Percentiles rank a stretch among this genome's conserved stretches.
Evolutionary conservation across 371 early-diverging fungal genomes (phyloP).

Genomic region (Dinochytrium kinnereticum): DNA sequence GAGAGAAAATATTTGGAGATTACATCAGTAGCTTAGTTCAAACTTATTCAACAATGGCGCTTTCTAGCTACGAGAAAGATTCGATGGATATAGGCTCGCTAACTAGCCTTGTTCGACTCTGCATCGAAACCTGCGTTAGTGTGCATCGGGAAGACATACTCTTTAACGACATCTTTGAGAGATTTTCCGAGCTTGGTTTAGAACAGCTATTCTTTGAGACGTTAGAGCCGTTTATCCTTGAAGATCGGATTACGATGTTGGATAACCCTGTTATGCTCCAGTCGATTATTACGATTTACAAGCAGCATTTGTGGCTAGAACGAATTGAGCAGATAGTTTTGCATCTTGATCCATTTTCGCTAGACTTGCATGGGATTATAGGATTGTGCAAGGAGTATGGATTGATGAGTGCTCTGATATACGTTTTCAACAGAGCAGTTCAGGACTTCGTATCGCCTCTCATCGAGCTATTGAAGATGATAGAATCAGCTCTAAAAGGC

Average conservation of each 20-base stretch:
- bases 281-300: constrained; percentile 68
- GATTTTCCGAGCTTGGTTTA: constrained; percentile 65
- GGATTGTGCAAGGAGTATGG: constrained; percentile 67
- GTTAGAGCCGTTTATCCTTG: constrained; percentile 68
- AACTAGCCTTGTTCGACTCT: constrained; percentile 64
- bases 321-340: constrained; percentile 76
- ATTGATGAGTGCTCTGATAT: constrained; percentile 76
- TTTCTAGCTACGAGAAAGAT: constrained; percentile 49
- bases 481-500: constrained; percentile 40
- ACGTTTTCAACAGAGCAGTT: constrained; percentile 77
- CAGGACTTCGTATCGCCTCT: constrained; percentile 82
- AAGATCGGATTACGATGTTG: constrained; percentile 61
- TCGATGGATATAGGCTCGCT: constrained; percentile 42
- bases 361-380: constrained; percentile 78
- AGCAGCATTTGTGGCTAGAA: constrained; percentile 58
- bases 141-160: constrained; percentile 71
- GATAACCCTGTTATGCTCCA: constrained; percentile 73
- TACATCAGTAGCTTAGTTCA: constrained; percentile 69
- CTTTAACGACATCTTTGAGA: constrained; percentile 77
- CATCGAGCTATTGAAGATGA: constrained; percentile 71
- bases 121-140: constrained; percentile 71
- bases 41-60: constrained; percentile 70
- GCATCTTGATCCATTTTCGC: constrained; percentile 71
- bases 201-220: constrained; percentile 68
- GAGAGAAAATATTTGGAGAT: constrained; percentile 67